Conservation (phyloP, 352 stramenopile species). For the Globisporangium nunn region DNA sequence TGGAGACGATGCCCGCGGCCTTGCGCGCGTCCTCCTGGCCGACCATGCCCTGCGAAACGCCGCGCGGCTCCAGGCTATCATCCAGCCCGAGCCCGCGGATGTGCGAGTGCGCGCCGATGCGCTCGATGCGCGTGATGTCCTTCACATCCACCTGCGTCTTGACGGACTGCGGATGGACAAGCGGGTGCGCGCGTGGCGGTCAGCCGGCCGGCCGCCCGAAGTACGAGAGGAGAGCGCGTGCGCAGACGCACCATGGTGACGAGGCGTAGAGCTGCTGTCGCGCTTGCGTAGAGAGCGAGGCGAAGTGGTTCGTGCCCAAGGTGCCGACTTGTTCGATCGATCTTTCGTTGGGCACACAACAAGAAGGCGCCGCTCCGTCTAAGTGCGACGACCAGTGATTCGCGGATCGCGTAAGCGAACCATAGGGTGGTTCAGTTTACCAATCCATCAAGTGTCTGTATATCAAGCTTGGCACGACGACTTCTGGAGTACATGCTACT, state of each 20-base stretch:
- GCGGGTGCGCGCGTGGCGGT: not conserved
- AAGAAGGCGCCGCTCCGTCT: not conserved
- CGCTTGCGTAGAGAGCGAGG: not conserved
- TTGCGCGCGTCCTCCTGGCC: constrained; percentile 92
- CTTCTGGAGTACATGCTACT: no score
- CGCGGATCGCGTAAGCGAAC: not conserved
- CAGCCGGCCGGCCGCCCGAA: no score
- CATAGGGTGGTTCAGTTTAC: no score
- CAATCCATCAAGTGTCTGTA: no score
- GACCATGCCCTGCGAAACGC: constrained; percentile 95
- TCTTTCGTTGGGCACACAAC: not conserved
- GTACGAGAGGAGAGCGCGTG: not conserved
- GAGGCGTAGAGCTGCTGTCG: not conserved
- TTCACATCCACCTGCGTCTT: constrained; percentile 90
- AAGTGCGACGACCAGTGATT: not conserved
- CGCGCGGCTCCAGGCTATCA: constrained; percentile 93
- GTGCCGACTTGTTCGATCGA: not conserved
- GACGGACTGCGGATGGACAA: constrained; percentile 28
- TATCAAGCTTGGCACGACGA: no score
- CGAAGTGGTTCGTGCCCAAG: not conserved
- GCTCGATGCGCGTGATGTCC: constrained; percentile 97
- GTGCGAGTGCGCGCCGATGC: constrained; percentile 98
- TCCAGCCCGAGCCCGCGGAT: constrained; percentile 98
- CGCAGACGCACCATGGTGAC: not conserved
- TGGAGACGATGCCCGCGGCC: constrained; percentile 93